These are phyloP conservation scores for Yamadazyma buinensis DNA, from an alignment of 1,139 yeast genomes.

Conservation along the genomic window DNA sequence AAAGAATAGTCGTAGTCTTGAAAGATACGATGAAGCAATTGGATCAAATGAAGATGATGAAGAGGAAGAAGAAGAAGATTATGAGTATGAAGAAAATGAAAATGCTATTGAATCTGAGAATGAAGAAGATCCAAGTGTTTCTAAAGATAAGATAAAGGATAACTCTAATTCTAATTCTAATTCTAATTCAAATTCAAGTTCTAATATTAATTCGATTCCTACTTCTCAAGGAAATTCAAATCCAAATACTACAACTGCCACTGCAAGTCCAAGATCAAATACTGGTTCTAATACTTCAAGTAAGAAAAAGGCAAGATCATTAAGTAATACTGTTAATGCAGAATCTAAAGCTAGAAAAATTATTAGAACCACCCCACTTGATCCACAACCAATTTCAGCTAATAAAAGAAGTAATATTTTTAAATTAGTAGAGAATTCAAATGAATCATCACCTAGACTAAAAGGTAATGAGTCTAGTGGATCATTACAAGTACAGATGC, in stretches of 20 bases:
- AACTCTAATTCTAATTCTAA: no score
- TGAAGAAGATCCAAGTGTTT: constrained; percentile 15
- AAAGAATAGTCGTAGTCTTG: constrained; percentile 38
- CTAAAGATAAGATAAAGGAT: no score
- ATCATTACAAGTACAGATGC: constrained; percentile 2
- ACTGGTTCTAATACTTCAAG: constrained; percentile 33
- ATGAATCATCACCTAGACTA: constrained; percentile 25
- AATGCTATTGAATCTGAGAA: constrained; percentile 23
- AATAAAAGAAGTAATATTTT: constrained; percentile 37
- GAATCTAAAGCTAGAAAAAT: constrained; percentile 70
- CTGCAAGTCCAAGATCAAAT: constrained; percentile 30
- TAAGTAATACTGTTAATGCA: constrained; percentile 55
- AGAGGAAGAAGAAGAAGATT: constrained; percentile 22
- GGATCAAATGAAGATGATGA: constrained; percentile 16
- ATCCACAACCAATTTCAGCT: constrained; percentile 68
- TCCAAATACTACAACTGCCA: not conserved
- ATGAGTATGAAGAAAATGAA: constrained; percentile 20
- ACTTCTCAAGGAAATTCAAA: no score
- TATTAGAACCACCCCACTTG: constrained; percentile 73
- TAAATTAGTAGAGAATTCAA: constrained; percentile 33
- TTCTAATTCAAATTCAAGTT: no score
- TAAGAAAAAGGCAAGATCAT: constrained; percentile 40
- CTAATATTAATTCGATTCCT: no score
- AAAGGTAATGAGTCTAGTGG: constrained; percentile 5
- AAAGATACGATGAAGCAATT: constrained; percentile 15